Percentiles rank a stretch among this genome's conserved stretches.
These are phyloP conservation scores for Leccinum pellstonianum DNA, from an alignment of 768 basidiomycete genomes.

Conservation along the genomic window DNA sequence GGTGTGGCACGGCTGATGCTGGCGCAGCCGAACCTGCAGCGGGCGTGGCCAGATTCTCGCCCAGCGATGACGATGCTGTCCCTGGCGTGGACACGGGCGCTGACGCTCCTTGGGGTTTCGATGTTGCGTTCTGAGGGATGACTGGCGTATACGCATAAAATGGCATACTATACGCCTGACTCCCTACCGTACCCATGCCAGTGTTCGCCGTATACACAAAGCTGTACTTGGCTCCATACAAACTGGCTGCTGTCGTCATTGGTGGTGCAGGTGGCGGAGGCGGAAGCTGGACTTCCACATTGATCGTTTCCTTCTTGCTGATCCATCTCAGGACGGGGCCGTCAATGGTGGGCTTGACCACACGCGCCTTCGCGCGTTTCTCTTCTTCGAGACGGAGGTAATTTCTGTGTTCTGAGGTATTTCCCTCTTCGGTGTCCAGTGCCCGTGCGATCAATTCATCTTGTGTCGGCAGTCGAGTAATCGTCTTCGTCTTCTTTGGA, in stretches of 20 bases:
- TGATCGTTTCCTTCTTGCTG: conserved; percentile 59
- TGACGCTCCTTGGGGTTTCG: conserved; percentile 11
- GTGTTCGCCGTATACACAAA: conserved; percentile 21
- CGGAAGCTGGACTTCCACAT: conserved; percentile 35
- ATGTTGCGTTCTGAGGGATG: conserved; percentile 6
- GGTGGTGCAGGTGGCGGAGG: conserved; percentile 31
- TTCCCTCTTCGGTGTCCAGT: conserved; percentile 84
- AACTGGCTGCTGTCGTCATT: conserved; percentile 10
- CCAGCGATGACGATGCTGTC: background rate
- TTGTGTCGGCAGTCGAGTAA: conserved; percentile 61
- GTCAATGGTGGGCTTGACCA: conserved; percentile 57
- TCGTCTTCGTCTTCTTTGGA: conserved; percentile 60
- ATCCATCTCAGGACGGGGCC: conserved; percentile 74
- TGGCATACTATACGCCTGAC: conserved; percentile 25
- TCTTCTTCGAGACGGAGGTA: conserved; percentile 82
- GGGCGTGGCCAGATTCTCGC: background rate
- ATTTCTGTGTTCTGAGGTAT: conserved; percentile 72
- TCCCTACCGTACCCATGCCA: conserved; percentile 9
- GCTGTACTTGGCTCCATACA: conserved; percentile 19
- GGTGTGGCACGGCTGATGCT: background rate
- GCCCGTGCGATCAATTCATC: conserved; percentile 83
- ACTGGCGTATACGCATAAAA: conserved; percentile 27
- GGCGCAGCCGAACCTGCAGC: background rate
- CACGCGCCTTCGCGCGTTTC: conserved; percentile 63
- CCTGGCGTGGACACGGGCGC: background rate